Percentiles rank a stretch among this genome's conserved stretches.
These are phyloP conservation scores for Boletales sp. DNA, from an alignment of 768 basidiomycete species.

Conservation along the genomic window DNA sequence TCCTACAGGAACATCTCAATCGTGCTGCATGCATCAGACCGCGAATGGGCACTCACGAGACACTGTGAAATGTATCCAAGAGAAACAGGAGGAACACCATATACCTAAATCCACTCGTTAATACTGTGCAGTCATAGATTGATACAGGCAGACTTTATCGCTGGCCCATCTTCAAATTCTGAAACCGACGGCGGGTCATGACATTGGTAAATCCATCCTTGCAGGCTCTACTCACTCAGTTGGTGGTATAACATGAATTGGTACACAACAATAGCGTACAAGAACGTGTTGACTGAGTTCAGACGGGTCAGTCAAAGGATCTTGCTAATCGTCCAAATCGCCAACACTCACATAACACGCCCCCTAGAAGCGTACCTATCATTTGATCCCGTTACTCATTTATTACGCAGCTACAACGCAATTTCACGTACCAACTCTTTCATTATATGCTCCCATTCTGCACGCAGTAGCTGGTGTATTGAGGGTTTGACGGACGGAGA, in stretches of 20 bases:
- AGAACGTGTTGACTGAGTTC: conserved; percentile 16
- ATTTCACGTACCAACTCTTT: background rate
- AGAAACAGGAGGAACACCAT: conserved; percentile 11
- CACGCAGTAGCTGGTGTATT: too few relatives aligned
- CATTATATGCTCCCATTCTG: background rate
- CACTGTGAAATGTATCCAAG: conserved; percentile 15
- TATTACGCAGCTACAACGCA: too few relatives aligned
- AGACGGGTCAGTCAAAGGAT: background rate
- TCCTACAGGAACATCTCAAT: background rate
- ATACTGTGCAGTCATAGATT: background rate
- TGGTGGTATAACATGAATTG: conserved; percentile 40
- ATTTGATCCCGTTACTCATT: background rate
- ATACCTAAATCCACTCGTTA: background rate
- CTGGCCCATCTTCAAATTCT: conserved; percentile 1
- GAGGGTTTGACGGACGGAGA: too few relatives aligned
- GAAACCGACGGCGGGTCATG: background rate
- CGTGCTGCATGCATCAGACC: background rate
- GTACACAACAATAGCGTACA: conserved; percentile 40
- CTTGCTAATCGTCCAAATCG: background rate
- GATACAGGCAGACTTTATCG: background rate
- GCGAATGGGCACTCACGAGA: conserved; percentile 5
- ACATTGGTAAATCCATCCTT: background rate
- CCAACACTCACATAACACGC: conserved; percentile 1
- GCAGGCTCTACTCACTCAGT: background rate
- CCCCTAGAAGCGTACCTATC: conserved; percentile 11